Evolutionary conservation across 2,329 filamentous ascomycete species (phyloP), one percentile per base, ranked within the genome.

Genomic region (Pseudogymnoascus sp.): DNA sequence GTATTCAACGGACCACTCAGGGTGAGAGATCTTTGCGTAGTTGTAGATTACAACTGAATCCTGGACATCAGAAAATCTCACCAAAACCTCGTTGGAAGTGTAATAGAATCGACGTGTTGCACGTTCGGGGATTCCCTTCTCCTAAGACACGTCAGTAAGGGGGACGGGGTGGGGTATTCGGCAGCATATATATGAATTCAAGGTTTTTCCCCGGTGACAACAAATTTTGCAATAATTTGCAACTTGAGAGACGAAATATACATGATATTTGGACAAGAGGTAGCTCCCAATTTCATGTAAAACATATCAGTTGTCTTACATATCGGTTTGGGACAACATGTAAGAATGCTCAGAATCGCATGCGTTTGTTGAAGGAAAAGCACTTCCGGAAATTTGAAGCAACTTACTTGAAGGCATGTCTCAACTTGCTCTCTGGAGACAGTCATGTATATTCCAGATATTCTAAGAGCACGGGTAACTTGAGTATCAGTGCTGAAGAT

Each of bases 401-500:
- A 55, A 62, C 65, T 64, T 65, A 71, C 70, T 45, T 66, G 61
- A 16, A 68, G 59, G 7, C 66, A 66, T 14, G 37, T 61, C 8
- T 67, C 45, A 58, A 71, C 66, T 23, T 66, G 26, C 2, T 61
- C 29, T 58, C 52, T 49, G 26, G 66, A 63, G 58, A 69, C 63
- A 12, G 59, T 61, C 7, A 66, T 65, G 41, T 67, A 68, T 37
- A 69, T 64, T 21, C 66, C 63, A 8, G 66, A 62, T 26, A 73
- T 62, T 64, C 70, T 71, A 39, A 72, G 66, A 43, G 63, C 68
- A 14, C 71, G 66, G 35, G 68, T 69, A 12, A 65, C 65, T 29
- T 64, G 62, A 26, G 68, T 71, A 59, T 67, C 67, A 6, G 70
- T 72, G 29, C 69, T 72, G 55, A 73, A 72, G 33, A 29, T 64